A percentile compares a stretch with the other conserved stretches of the same genome.
Evolutionary conservation across 306 rosid species (phyloP).

Genomic region (Trifolium pratense): DNA sequence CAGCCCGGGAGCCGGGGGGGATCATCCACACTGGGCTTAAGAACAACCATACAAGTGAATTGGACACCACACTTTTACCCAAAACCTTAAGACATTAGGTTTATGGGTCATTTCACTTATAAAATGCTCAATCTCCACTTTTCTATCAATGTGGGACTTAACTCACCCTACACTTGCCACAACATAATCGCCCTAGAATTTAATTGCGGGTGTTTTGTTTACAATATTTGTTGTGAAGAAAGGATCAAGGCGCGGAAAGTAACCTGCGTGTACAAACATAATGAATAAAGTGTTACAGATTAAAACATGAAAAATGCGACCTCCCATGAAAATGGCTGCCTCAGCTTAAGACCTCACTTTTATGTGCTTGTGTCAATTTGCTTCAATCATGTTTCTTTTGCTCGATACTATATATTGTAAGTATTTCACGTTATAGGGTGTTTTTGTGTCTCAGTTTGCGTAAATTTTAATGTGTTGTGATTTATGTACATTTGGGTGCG

Average conservation of each 20-base stretch:
- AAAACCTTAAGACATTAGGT: too few species aligned
- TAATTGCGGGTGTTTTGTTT: background rate
- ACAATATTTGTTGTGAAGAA: constrained; percentile 10
- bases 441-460: constrained; percentile 16
- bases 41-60: too few species aligned
- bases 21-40: too few species aligned
- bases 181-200: background rate
- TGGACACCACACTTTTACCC: too few species aligned
- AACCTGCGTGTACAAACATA: constrained; percentile 31
- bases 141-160: too few species aligned
- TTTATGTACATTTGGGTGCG: constrained; percentile 21
- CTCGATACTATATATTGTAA: constrained; percentile 2
- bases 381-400: constrained; percentile 25
- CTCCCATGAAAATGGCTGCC: constrained; percentile 7
- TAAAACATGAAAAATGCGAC: constrained; percentile 31
- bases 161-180: too few species aligned
- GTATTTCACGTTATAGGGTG: constrained; percentile 16
- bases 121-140: too few species aligned
- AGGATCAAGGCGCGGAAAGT: background rate
- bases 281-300: constrained; percentile 11
- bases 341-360: constrained; percentile 14
- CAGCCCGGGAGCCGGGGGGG: too few species aligned
- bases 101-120: too few species aligned
- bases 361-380: constrained; percentile 27
- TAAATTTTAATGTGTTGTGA: background rate